A percentile compares a stretch with the other conserved stretches of the same genome.
Conservation (phyloP, 2,329 filamentous ascomycete species). For the Cordyceps fumosorosea region DNA sequence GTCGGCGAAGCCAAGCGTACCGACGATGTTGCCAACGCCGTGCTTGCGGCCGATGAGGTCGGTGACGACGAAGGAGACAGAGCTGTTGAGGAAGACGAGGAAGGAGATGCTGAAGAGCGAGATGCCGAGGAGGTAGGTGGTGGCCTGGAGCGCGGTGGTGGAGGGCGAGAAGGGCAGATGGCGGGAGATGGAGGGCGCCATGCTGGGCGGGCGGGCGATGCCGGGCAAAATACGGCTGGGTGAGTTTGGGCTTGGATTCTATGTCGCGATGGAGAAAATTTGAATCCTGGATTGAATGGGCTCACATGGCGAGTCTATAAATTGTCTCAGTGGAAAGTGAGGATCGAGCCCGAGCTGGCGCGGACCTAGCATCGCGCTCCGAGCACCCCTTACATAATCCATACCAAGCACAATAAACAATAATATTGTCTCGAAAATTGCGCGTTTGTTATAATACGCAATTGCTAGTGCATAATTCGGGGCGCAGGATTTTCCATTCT, state of each 20-base stretch:
- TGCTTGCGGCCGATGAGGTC: constrained; percentile 70
- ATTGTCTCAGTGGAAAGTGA: not conserved
- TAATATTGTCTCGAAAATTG: not conserved
- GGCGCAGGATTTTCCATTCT: too few species aligned
- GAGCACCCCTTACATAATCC: constrained; percentile 13
- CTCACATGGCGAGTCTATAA: constrained; percentile 8
- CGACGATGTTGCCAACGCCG: constrained; percentile 71
- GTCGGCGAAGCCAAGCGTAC: constrained; percentile 78
- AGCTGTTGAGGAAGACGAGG: constrained; percentile 83
- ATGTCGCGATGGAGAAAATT: not conserved
- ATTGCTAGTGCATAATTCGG: not conserved
- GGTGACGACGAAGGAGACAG: constrained; percentile 77
- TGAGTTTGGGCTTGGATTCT: too few species aligned
- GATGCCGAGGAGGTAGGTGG: constrained; percentile 73
- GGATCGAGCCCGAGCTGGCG: constrained; percentile 3
- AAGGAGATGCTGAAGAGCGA: constrained; percentile 84
- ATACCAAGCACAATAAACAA: not conserved
- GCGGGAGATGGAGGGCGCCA: constrained; percentile 33
- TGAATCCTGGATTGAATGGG: not conserved
- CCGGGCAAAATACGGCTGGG: too few species aligned
- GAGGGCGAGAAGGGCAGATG: constrained; percentile 52
- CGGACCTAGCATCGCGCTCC: constrained; percentile 13
- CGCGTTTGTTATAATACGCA: not conserved
- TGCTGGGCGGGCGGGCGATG: constrained; percentile 16
- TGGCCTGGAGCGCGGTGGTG: constrained; percentile 55